Base-by-base conservation (phyloP, 2,329 filamentous ascomycete genomes). In the Bipolaris victoriae region DNA sequence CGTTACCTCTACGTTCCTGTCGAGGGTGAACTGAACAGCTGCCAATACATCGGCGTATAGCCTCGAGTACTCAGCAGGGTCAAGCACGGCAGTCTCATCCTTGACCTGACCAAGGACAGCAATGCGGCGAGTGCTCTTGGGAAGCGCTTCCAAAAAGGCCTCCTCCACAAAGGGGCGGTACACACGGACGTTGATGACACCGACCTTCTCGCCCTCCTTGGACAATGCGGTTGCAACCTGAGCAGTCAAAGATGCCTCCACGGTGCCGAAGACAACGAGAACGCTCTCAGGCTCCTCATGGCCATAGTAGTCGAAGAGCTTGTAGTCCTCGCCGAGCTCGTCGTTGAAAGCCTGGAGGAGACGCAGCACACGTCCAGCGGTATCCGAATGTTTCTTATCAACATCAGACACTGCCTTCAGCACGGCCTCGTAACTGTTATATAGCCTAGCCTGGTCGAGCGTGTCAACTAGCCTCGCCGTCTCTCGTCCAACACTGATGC, bases 81-180 rank as follows among this genome's bases (percentile, higher is more conserved):
- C 94, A 39, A 86, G 81, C 6, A 95, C 90, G 57, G 88, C 87
- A 57, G 85, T 81, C 62, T 90, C 84, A 65, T 90, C 88, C 60
- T 83, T 79, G 64, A 99, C 94, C 76, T 99, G 95, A 52, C 95
- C 95, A 5, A 99, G 86, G 18, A 98, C 92, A 36, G 89, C 89
- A 63, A 99, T 84, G 61, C 85, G 90, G 78, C 86, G 87, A 45
- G 88, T 86, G 35, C 90, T 90, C 65, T 86, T 82, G 33, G 95
- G 92, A 26, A 99, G 84, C 10, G 86, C 85, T 65, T 89, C 87
- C 62, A 98, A 81, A 83, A 99, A 98, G 49, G 91, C 90, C 75
- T 97, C 92, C 79, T 99, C 95, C 31, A 95, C 87, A 72, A 99
- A 98, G 15, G 95, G 95, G 41, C 94, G 88, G 82, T 98, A 99